Conservation (phyloP, 371 early-diverging fungal species). For the Syncephalis plumigaleata region DNA sequence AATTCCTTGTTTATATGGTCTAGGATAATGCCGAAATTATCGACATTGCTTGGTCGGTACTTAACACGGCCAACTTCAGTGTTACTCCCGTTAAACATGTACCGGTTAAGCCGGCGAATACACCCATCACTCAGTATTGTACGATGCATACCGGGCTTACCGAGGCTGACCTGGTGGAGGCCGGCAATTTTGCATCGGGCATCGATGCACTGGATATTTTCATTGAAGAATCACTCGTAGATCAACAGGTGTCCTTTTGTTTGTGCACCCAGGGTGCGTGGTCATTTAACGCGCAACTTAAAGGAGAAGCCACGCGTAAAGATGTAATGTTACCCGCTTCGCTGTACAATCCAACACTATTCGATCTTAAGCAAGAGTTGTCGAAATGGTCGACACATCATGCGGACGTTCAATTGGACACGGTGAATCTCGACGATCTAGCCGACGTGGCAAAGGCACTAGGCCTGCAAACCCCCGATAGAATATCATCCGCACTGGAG, state of each 20-base stretch:
- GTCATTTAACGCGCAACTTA: constrained; percentile 51
- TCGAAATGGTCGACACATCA: constrained; percentile 46
- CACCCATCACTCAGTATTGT: constrained; percentile 42
- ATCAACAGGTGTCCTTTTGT: constrained; percentile 37
- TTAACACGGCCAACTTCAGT: constrained; percentile 7
- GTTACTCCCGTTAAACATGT: constrained; percentile 9
- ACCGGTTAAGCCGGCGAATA: constrained; percentile 35
- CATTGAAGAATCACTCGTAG: constrained; percentile 31
- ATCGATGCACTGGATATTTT: constrained; percentile 32
- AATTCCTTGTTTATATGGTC: no score
- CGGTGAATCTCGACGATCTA: neutral
- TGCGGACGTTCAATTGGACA: constrained; percentile 20
- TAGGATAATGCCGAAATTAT: constrained; percentile 33
- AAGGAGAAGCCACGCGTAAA: constrained; percentile 54
- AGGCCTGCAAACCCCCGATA: neutral
- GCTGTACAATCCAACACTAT: constrained; percentile 36
- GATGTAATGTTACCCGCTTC: constrained; percentile 36
- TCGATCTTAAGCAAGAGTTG: constrained; percentile 55
- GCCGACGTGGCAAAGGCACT: neutral
- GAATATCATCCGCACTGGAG: neutral
- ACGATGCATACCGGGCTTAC: constrained; percentile 46
- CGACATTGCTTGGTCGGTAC: constrained; percentile 27
- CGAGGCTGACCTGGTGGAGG: constrained; percentile 25
- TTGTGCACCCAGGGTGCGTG: constrained; percentile 63
- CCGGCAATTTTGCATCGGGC: constrained; percentile 37